Base-by-base conservation (phyloP, 345 rosid genomes). In the Heritiera littoralis region DNA sequence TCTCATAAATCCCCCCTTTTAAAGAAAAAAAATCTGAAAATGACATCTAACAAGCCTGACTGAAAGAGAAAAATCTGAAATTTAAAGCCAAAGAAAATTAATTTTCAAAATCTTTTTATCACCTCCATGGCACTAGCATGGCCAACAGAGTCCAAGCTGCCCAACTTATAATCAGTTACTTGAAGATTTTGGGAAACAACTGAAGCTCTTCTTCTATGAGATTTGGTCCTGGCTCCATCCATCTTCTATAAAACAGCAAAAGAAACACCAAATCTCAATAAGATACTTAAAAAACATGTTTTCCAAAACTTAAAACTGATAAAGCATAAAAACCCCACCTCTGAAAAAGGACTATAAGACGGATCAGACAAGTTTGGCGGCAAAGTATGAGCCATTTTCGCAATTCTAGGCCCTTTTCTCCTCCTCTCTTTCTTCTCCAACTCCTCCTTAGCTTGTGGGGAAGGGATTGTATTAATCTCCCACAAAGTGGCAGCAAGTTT, bases 401-500 rank as follows among this genome's bases (percentile, higher is more conserved):
- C 78, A 55, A 61, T 61, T 46, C 79, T 85, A 20, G 59, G 75
- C 10, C 76, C 78, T 82, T 80, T 86, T 82, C 78, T 77, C 78
- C 83, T 84, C 65, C 66, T 55, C 3, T 85, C 80, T 85, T 86
- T 82, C 86, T 78, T 82, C 48, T 83, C 90, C 68, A 51, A 80
- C 20, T 81, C 78, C 48, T 83, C 80, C n/a, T 68, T 74, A 30
- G 28, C 63, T 11, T 74, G 76, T 0, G 90, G 85, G 0, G 93
- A 88, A 70, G 89, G 80, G 52, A 89, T 80, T 78, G 86, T 89
- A 59, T 89, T 90, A 84, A 93, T 91, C 80, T 89, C 98, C 97
- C 99, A 92, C 70, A 93, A 82, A 3, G 93, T 90, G 11, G 99
- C 99, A 6, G 93, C 99, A 54, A 95, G 88, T 77, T 92, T 95